Base-by-base conservation (phyloP, 2,329 filamentous ascomycete genomes). In the Penicillium aurantiogriseum region DNA sequence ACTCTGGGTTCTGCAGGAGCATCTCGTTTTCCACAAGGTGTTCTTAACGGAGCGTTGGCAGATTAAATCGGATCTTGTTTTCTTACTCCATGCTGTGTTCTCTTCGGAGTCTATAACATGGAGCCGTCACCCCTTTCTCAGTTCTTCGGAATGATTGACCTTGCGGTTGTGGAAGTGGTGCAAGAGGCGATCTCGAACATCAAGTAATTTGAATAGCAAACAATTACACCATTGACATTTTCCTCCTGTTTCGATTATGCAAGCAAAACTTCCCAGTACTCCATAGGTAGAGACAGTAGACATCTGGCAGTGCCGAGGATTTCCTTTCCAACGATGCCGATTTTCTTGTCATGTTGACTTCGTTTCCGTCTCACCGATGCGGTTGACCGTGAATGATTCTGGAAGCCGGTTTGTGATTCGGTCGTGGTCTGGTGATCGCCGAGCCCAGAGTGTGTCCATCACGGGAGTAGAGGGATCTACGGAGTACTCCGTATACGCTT, bases 21-120 rank as follows among this genome's bases (percentile, higher is more conserved):
- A 83, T 78, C 77, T 81, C 84, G 86, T 80, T 59, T 64, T 59
- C 83, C 79, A 88, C 84, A 83, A 85, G 82, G 78, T 80, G 81
- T 79, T 81, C 87, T 88, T 88, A 90, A 91, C 88, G 88, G 88
- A 91, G 85, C 88, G 86, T 88, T 90, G 88, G 88, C 73, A 91
- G 80, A 89, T 78, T 65, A 79, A 72, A 74, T 40, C 57, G 58
- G 57, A 49, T 58, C 57, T 55, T 64, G 39, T 35, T 57, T 64
- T 54, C 48, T 42, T 53, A 27, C 57, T 65, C 70, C 64, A 65
- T 61, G 67, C 57, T 66, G 47, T 63, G 47, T 64, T 54, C 50
- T 60, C 31, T 54, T 58, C 53, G 27, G 51, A 49, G 36, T 46
- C 23, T 47, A 21, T 9, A 51, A 21, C 51, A 57, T 57, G 48